These are phyloP conservation scores for Geum urbanum DNA, from an alignment of 306 rosid species.

Conservation along the genomic window DNA sequence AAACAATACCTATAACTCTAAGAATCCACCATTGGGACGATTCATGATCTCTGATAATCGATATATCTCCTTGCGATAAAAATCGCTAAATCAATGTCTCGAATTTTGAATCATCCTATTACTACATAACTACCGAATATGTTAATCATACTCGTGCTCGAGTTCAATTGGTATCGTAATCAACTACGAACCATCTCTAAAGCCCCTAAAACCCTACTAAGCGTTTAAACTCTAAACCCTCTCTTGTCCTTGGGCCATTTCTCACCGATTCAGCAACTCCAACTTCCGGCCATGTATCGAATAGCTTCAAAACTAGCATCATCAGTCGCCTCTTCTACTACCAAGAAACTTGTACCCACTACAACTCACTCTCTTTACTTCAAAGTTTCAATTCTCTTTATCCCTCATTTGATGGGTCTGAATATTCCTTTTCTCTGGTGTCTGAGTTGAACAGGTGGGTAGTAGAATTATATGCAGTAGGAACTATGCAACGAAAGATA, in stretches of 20 bases:
- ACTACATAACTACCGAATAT: too few relatives aligned
- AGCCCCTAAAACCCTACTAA: slow-evolving; percentile 6
- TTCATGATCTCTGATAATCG: too few relatives aligned
- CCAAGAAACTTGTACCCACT: slow-evolving; percentile 50
- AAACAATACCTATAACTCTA: too few relatives aligned
- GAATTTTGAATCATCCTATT: too few relatives aligned
- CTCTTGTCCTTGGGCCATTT: background rate
- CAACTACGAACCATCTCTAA: too few relatives aligned
- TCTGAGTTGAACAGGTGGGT: slow-evolving; percentile 33
- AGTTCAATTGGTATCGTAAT: too few relatives aligned
- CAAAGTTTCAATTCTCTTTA: background rate
- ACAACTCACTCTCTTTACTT: background rate
- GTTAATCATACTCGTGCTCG: too few relatives aligned
- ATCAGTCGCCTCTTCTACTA: slow-evolving; percentile 44
- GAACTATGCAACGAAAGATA: slow-evolving; percentile 76
- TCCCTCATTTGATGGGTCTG: background rate
- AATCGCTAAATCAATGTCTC: too few relatives aligned
- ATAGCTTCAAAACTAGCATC: slow-evolving; percentile 62
- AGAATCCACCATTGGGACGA: too few relatives aligned
- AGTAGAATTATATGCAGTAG: slow-evolving; percentile 46
- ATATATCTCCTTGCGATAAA: too few relatives aligned
- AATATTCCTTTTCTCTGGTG: slow-evolving; percentile 5
- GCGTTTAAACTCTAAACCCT: slow-evolving; percentile 15
- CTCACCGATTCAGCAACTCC: background rate
- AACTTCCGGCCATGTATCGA: slow-evolving; percentile 58